A percentile compares a stretch with the other conserved stretches of the same genome.
These are phyloP conservation scores for Botrytis fabae DNA, from an alignment of 2,329 filamentous ascomycete genomes.

Conservation along the genomic window DNA sequence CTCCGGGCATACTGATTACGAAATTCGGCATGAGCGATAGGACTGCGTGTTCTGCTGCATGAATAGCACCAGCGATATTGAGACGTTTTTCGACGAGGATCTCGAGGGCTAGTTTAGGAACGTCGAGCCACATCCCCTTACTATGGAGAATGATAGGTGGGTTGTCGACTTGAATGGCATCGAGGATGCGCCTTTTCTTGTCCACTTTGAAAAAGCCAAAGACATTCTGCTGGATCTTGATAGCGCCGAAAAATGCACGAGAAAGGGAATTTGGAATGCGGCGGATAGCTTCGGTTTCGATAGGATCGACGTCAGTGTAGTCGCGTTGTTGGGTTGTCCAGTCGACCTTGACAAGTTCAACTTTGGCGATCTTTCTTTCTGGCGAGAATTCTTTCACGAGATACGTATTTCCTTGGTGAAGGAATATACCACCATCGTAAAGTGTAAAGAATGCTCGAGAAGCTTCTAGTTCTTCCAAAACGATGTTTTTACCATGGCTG, in stretches of 20 bases:
- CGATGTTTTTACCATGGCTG: conserved; percentile 76
- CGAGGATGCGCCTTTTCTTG: conserved; percentile 77
- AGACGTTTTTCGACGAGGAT: conserved; percentile 72
- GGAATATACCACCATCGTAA: conserved; percentile 94
- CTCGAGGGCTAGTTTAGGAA: conserved; percentile 75
- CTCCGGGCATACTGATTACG: conserved; percentile 84
- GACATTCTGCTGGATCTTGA: conserved; percentile 83
- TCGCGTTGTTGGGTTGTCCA: conserved; percentile 95
- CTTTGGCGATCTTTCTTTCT: conserved; percentile 78
- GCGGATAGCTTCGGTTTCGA: conserved; percentile 86
- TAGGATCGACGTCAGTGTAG: conserved; percentile 89
- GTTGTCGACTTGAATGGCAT: conserved; percentile 91
- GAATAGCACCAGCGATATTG: conserved; percentile 85
- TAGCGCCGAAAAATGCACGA: conserved; percentile 79
- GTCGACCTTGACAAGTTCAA: conserved; percentile 86
- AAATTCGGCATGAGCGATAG: conserved; percentile 87
- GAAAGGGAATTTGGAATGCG: conserved; percentile 62
- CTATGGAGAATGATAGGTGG: conserved; percentile 81
- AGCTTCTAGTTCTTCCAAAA: conserved; percentile 94
- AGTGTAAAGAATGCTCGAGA: conserved; percentile 93
- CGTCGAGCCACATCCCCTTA: conserved; percentile 95
- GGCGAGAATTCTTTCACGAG: conserved; percentile 86
- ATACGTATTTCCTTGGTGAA: conserved; percentile 94
- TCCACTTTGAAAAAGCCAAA: conserved; percentile 99
- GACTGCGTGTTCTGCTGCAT: conserved; percentile 90